phyloP scores from a whole-genome alignment of 164 flowering plant species.

The Santalum album region DNA sequence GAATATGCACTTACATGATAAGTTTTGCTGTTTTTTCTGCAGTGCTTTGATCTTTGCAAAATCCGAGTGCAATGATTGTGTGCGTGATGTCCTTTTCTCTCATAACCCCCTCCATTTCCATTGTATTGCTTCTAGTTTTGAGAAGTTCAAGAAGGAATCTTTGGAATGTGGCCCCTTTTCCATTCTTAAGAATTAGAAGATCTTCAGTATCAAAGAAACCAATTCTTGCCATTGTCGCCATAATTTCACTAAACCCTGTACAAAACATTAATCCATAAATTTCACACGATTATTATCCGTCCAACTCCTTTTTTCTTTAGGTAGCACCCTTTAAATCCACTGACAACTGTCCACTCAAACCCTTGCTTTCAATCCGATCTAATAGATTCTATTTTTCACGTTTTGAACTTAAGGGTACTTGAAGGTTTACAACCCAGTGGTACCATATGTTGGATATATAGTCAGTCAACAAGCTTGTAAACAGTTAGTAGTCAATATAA shows the following conservation, averaged over 20 bases:
- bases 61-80: slow-evolving; percentile 40
- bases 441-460: neutral
- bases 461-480: slow-evolving; percentile 2
- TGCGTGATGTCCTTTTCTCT: slow-evolving; percentile 49
- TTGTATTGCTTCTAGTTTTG: slow-evolving; percentile 18
- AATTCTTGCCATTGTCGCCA: slow-evolving; percentile 70
- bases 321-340: too few species aligned
- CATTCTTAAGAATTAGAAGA: slow-evolving; percentile 40
- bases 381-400: too few species aligned
- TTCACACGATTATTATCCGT: neutral
- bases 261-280: slow-evolving; percentile 5
- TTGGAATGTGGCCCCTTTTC: slow-evolving; percentile 41
- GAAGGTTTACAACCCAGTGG: too few species aligned
- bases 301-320: too few species aligned
- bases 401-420: too few species aligned
- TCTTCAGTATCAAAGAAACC: slow-evolving; percentile 55
- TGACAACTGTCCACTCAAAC: too few species aligned
- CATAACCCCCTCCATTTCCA: slow-evolving; percentile 6
- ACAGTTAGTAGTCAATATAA: neutral
- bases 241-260: slow-evolving; percentile 76
- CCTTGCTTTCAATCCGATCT: too few species aligned
- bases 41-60: slow-evolving; percentile 50
- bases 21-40: slow-evolving; percentile 64
- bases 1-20: slow-evolving; percentile 39
- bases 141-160: slow-evolving; percentile 56